Evolutionary conservation across 495 filamentous ascomycete species (phyloP), one percentile per base, ranked within the genome.

Genomic region (Halenospora varia): DNA sequence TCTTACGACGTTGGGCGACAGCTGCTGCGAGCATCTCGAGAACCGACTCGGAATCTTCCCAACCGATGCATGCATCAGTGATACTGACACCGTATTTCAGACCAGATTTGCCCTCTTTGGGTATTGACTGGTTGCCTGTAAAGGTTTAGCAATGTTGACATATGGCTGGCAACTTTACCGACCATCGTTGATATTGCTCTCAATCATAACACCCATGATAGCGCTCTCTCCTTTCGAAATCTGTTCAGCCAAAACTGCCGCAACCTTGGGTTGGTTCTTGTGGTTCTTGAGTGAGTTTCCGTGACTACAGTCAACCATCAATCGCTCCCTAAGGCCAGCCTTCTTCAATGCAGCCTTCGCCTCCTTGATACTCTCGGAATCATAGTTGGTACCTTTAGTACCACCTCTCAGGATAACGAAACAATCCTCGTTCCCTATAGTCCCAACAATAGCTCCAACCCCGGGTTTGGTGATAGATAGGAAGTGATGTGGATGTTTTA

Each of bases 301-400:
- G 70, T 99, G 95, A 68, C 89, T 94, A 80, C 95, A 99, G 71
- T 99, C 95, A 8, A 99, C 88, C 95, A 99, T 99, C 60, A 99
- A 77, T 56, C 90, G 77, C 55, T 89, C 78, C 13, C 77, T 77
- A 55, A 89, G 71, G 25, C 87, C 85, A 57, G 85, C 80, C 55
- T 85, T 82, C 53, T 65, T 73, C 26, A 96, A 76, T 54, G 85
- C 85, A 25, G 79, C 76, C 70, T 90, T 90, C 11, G 89, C 85
- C 47, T 84, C 85, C 9, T 75, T 76, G 55, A 99, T 91, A 70
- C 89, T 96, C 61, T 85, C 76, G 1, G 84, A 79, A 71, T 97
- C 92, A 75, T 88, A 99, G 74, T 99, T 99, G 25, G 93, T 92
- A 42, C 94, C 94, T 65, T 82, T 86, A 66, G 88, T 97, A 45